phyloP scores from a whole-genome alignment of 148 eudicot genomes.

The Rhododendron griersonianum region DNA sequence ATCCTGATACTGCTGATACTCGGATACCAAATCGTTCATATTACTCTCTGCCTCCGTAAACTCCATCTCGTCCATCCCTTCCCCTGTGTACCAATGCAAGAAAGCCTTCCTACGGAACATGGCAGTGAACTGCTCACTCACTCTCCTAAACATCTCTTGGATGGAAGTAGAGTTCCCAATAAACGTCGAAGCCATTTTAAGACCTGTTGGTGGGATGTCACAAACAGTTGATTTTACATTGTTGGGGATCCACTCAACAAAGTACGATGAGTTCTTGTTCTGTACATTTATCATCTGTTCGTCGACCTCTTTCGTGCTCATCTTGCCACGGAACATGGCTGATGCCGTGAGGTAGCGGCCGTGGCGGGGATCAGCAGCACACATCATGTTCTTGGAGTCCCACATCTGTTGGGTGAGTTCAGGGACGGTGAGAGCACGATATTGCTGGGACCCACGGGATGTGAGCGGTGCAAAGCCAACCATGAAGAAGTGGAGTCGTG shows the following conservation, averaged over 20 bases:
- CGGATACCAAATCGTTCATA: slow-evolving; percentile 52
- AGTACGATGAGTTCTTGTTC: slow-evolving; percentile 52
- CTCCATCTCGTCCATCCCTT: slow-evolving; percentile 56
- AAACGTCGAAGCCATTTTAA: slow-evolving; percentile 46
- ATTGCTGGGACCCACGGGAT: slow-evolving; percentile 55
- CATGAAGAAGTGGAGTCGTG: slow-evolving; percentile 55
- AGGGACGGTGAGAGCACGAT: slow-evolving; percentile 56
- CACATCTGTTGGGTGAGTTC: slow-evolving; percentile 73
- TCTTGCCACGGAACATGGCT: slow-evolving; percentile 57
- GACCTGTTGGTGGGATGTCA: slow-evolving; percentile 53
- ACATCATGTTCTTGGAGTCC: slow-evolving; percentile 75
- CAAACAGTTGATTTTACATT: slow-evolving; percentile 58
- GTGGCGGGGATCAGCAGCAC: slow-evolving; percentile 62
- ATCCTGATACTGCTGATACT: slow-evolving; percentile 61
- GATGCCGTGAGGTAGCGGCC: slow-evolving; percentile 52
- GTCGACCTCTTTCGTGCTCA: slow-evolving; percentile 50
- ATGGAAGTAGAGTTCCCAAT: slow-evolving; percentile 50
- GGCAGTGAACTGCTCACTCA: slow-evolving; percentile 54
- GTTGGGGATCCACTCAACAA: slow-evolving; percentile 60
- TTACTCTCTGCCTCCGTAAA: slow-evolving; percentile 57
- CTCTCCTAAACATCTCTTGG: slow-evolving; percentile 56
- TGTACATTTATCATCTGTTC: slow-evolving; percentile 54
- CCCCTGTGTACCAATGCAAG: slow-evolving; percentile 59
- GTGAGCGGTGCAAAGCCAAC: slow-evolving; percentile 52
- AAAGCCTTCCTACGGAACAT: slow-evolving; percentile 60